These are phyloP conservation scores for Quaeritorhiza haematococci DNA, from an alignment of 371 early-diverging fungal species.

Conservation along the genomic window DNA sequence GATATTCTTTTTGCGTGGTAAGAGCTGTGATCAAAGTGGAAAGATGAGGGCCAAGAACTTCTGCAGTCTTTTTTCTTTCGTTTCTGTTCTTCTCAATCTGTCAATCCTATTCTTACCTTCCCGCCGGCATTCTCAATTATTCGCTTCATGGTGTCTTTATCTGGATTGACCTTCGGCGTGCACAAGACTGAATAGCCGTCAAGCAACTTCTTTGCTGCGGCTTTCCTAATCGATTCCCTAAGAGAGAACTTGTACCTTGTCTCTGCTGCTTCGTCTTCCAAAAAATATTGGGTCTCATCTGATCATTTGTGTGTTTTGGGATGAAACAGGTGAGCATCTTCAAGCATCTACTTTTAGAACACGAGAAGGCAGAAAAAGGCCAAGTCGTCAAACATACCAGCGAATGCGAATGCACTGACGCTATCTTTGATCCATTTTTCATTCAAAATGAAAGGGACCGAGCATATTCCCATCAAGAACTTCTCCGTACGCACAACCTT, in stretches of 20 bases:
- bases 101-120: conserved; percentile 6
- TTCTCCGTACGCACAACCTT: conserved; percentile 29
- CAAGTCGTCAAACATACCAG: not conserved
- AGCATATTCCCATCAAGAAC: conserved; percentile 16
- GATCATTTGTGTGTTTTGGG: no score
- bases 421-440: conserved; percentile 16
- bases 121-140: conserved; percentile 24
- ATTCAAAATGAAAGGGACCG: conserved; percentile 13
- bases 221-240: not conserved
- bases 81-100: no score
- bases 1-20: no score
- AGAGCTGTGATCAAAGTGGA: no score
- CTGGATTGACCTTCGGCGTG: conserved; percentile 16
- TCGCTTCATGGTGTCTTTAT: conserved; percentile 5
- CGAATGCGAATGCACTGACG: not conserved
- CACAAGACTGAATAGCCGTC: conserved; percentile 15
- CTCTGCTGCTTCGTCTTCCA: conserved; percentile 7
- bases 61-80: no score
- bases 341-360: not conserved
- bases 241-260: conserved; percentile 9
- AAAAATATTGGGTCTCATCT: conserved; percentile 6
- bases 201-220: conserved; percentile 3
- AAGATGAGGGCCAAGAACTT: no score
- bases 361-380: not conserved
- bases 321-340: conserved; percentile 13